Percentiles rank a stretch among this genome's conserved stretches.
Conservation (phyloP, 257 asterid species). For the Cynanchum wilfordii region DNA sequence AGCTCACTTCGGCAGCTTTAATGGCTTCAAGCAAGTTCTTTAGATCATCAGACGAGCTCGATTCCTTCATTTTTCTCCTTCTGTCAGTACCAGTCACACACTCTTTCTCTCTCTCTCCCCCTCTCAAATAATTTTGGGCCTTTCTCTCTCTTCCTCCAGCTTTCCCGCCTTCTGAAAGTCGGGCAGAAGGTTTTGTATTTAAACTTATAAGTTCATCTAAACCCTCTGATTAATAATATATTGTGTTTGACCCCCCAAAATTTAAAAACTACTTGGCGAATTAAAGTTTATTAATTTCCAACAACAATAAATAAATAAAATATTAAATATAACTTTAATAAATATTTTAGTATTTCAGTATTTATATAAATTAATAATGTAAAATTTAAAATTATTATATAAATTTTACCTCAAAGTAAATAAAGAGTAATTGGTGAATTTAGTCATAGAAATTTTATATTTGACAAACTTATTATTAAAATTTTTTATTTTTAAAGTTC, state of each 20-base stretch:
- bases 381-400: too few relatives aligned
- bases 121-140: background rate
- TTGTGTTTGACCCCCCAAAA: background rate
- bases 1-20: slow-evolving; percentile 64
- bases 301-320: too few relatives aligned
- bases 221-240: background rate
- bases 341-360: too few relatives aligned
- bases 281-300: too few relatives aligned
- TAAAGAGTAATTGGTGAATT: too few relatives aligned
- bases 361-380: too few relatives aligned
- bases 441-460: too few relatives aligned
- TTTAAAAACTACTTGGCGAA: too few relatives aligned
- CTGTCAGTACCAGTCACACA: background rate
- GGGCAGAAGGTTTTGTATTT: background rate
- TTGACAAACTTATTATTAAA: too few relatives aligned
- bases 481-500: too few relatives aligned
- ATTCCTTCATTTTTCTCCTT: slow-evolving; percentile 32
- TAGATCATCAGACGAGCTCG: slow-evolving; percentile 36
- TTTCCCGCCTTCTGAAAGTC: slow-evolving; percentile 38
- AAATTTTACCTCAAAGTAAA: too few relatives aligned
- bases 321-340: too few relatives aligned
- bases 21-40: slow-evolving; percentile 54
- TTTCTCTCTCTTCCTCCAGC: slow-evolving; percentile 4
- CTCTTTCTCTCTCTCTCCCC: slow-evolving; percentile 6
- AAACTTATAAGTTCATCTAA: background rate